Conservation (phyloP, 106 monocot species). For the Iris macrosiphon region DNA sequence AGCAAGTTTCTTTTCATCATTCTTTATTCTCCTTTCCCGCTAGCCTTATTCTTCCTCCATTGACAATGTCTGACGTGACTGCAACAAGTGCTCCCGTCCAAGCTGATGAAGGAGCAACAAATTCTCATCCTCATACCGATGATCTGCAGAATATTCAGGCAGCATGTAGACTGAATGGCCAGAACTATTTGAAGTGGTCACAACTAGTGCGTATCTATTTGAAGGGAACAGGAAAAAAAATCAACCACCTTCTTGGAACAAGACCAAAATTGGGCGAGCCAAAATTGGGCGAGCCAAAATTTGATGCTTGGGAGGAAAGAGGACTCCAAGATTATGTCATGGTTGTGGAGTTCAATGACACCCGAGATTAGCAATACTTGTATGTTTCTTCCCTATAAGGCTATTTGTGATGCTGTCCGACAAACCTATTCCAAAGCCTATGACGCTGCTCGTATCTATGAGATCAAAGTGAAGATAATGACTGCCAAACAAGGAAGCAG, state of each 20-base stretch:
- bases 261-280: neutral
- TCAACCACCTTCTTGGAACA: neutral
- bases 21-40: no score
- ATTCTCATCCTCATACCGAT: no score
- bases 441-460: conserved; percentile 6
- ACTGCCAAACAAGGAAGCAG: neutral
- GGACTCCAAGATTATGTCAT: conserved; percentile 5
- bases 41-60: no score
- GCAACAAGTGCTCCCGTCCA: no score
- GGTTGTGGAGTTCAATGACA: neutral
- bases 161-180: neutral
- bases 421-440: conserved; percentile 1
- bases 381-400: conserved; percentile 2
- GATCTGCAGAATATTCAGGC: neutral
- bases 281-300: neutral
- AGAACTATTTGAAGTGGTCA: neutral
- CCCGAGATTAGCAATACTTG: neutral
- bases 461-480: conserved; percentile 1
- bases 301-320: neutral
- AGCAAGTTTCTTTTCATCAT: no score
- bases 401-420: neutral
- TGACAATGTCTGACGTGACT: no score
- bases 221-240: neutral
- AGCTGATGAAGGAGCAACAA: no score
- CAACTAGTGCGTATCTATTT: neutral